Base-by-base conservation (phyloP, 176 grass and related monocot genomes). In the Cocos nucifera region DNA sequence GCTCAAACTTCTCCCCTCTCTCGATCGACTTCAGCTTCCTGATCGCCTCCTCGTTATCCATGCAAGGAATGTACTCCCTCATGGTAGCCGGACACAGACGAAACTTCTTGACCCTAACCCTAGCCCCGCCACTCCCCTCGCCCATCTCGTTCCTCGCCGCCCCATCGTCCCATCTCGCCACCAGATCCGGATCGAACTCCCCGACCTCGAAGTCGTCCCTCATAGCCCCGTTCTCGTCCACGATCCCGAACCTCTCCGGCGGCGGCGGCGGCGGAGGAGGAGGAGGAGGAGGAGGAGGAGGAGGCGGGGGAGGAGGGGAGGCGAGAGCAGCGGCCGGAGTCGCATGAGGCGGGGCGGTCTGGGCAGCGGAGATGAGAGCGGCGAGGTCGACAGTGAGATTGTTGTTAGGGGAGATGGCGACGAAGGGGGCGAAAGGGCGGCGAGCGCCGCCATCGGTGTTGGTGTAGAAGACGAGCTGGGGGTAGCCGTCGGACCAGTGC, bases 11-110 rank as follows among this genome's bases (percentile, higher is more conserved):
- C 84, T 91, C 87, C 15, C 92, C 92, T 3, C 52, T 69, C 23
- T 83, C 78, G 22, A 69, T 91, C 4, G 78, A 88, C 35, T 63
- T 66, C 30, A 97, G 73, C 72, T 56, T 75, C 78, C 51, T 88
- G 73, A 91, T 85, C 27, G 78, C 87, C 50, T 91, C 87, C 23
- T 83, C 66, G 57, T 97, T 97, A 62, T 97, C 92, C 62, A 91
- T 65, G 59, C 92, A 97, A 6, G 92, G 87, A 71, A 97, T 91
- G 66, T 97, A 91, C 75, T 91, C 92, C 69, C 78, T 75, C 80
- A 85, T 82, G 59, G 75, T 82, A 56, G 58, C 76, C 22, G 84
- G 81, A 70, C 87, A 97, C 2, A 72, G 23, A 2, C 17, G 59
- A 70, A 97, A 91, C 64, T 61, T 87, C 56, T 59, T 54, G 10